Percentiles rank a stretch among this genome's conserved stretches.
Evolutionary conservation across 2,329 filamentous ascomycete species (phyloP).

Genomic region (Alternaria atra): DNA sequence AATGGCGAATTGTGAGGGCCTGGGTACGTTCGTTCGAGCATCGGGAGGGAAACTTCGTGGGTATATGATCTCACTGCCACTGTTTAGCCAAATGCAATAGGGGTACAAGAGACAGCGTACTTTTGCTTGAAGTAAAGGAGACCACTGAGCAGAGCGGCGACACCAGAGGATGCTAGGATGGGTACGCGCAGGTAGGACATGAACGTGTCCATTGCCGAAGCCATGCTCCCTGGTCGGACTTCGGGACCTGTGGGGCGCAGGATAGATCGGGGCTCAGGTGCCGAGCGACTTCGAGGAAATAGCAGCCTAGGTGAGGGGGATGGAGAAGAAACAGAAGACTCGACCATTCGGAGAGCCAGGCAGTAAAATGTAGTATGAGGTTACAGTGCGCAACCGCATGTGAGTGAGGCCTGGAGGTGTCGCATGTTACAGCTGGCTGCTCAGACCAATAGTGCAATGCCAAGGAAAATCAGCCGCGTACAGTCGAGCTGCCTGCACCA

Average conservation of each 20-base stretch:
- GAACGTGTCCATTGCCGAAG: constrained; percentile 43
- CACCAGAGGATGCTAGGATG: constrained; percentile 78
- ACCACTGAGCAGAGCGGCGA: constrained; percentile 79
- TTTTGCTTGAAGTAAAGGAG: constrained; percentile 98
- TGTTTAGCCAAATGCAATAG: constrained; percentile 15
- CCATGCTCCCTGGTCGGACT: constrained; percentile 33
- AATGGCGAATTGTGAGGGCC: constrained; percentile 84
- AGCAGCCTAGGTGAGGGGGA: constrained; percentile 12
- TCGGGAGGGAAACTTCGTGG: constrained; percentile 88
- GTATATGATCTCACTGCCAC: constrained; percentile 82
- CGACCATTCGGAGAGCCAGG: constrained; percentile 15
- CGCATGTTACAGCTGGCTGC: constrained; percentile 8
- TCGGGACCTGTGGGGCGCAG: constrained; percentile 13
- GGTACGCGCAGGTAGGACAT: constrained; percentile 81
- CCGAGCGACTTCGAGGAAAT: constrained; percentile 10
- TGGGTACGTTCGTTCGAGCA: constrained; percentile 85
- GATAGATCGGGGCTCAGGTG: constrained; percentile 15
- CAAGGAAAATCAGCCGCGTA: constrained; percentile 28
- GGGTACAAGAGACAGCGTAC: constrained; percentile 61
- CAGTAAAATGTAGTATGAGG: constrained; percentile 5
- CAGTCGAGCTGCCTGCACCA: constrained; percentile 18
- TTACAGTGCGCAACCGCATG: constrained; percentile 7
- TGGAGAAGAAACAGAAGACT: constrained; percentile 12
- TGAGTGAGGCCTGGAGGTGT: constrained; percentile 7
- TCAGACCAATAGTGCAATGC: constrained; percentile 22